A percentile compares a stretch with the other conserved stretches of the same genome.
Evolutionary conservation across 768 basidiomycete genomes (phyloP).

Genomic region (Termitomyces sp.): DNA sequence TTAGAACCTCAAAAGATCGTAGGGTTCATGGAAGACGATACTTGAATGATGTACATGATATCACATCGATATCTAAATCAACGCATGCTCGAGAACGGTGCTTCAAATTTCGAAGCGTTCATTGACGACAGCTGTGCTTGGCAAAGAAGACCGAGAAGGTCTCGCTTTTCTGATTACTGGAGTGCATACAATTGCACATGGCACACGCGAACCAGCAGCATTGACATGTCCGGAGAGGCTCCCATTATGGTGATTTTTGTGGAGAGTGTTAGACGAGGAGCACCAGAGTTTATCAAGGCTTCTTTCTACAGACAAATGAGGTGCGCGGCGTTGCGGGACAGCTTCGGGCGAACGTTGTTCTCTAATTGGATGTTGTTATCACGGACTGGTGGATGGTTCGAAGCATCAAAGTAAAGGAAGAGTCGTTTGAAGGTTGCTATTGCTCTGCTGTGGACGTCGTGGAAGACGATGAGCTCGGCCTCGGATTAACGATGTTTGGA

Average conservation of each 20-base stretch:
- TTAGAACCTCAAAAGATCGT: not conserved
- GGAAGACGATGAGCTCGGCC: not conserved
- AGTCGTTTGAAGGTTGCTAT: not conserved
- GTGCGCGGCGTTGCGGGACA: not conserved
- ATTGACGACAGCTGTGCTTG: not conserved
- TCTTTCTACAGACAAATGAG: not conserved
- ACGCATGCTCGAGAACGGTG: not conserved
- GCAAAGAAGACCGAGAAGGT: not conserved
- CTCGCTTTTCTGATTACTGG: not conserved
- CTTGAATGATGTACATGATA: no score
- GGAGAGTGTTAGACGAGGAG: not conserved
- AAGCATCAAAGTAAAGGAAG: not conserved
- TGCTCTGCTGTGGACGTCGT: not conserved
- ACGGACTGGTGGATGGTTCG: not conserved
- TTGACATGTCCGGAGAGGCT: not conserved
- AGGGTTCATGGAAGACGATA: not conserved
- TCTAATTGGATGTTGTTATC: not conserved
- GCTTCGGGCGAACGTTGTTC: not conserved
- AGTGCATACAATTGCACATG: not conserved
- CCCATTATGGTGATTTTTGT: not conserved
- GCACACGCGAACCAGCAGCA: not conserved
- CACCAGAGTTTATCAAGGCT: not conserved
- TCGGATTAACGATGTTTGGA: not conserved
- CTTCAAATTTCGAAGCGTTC: not conserved
- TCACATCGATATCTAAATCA: not conserved